Base-by-base conservation (phyloP, 768 basidiomycete species). In the Lactifluus piperatus region DNA sequence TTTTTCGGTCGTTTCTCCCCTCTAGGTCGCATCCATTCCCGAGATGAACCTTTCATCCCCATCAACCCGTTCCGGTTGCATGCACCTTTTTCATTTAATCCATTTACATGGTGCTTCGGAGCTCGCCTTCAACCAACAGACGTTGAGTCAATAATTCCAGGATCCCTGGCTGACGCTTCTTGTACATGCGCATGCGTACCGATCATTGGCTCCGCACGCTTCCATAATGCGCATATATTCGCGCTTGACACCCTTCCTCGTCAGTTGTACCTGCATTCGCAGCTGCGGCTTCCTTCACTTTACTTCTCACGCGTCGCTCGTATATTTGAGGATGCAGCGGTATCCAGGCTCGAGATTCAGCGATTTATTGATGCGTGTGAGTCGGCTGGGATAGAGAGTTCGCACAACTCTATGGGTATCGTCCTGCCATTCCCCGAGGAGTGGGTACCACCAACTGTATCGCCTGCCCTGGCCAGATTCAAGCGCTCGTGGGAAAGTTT, bases 241-340 rank as follows among this genome's bases (percentile, higher is more conserved):
- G 69, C 74, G 22, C 34, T 68, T n/a, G 75, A 76, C 43, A 74
- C 71, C 1, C 41, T 80, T 16, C 74, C 77, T 0, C 71, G 78
- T 24, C 76, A 78, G 62, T 27, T 70, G 0, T 81, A 81, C 64
- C 69, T 79, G 45, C 69, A 72, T 47, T 44, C 72, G 27, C 79
- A 91, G 8, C 76, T 91, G 18, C 79, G 83, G 16, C 77, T 91
- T n/a, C 90, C 89, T 2, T 79, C 85, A 0, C 74, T 90, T 65
- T 91, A 91, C 67, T 91, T 90, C 70, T 80, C 84, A 3, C 83
- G 89, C 3, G 89, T 91, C 24, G 80, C 86, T 3, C 78, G 81
- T 49, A 80, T 91, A 27, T 90, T 89, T 62, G 80, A 85, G 64
- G 86, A 88, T 57, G 88, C 88, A 2, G 84, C 91, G 54, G 79